A percentile compares a stretch with the other conserved stretches of the same genome.
These are phyloP conservation scores for Hamamelis virginiana DNA, from an alignment of 164 flowering plant species.

Conservation along the genomic window DNA sequence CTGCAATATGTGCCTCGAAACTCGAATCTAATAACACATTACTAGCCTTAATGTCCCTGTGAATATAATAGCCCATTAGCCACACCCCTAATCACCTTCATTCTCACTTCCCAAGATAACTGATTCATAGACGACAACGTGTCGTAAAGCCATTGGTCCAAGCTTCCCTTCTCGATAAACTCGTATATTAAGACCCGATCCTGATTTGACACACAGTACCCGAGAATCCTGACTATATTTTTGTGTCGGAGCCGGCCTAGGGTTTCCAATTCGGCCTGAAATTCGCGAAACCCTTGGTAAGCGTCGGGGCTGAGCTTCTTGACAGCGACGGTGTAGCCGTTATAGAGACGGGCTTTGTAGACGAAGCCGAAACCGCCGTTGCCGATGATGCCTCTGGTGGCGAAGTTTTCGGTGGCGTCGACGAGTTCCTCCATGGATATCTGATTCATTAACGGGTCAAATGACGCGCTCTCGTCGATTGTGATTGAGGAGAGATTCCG, in stretches of 20 bases:
- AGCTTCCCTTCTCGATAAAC: conserved; percentile 62
- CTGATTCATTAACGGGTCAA: conserved; percentile 49
- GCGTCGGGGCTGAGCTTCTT: conserved; percentile 73
- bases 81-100: conserved; percentile 53
- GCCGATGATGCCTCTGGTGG: conserved; percentile 62
- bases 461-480: conserved; percentile 50
- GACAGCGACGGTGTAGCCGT: conserved; percentile 65
- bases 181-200: conserved; percentile 79
- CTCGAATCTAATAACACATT: conserved; percentile 59
- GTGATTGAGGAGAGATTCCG: conserved; percentile 21
- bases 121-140: conserved; percentile 25
- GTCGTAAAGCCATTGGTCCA: conserved; percentile 75
- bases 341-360: conserved; percentile 56
- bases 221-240: conserved; percentile 67
- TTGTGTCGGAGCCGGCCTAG: conserved; percentile 60
- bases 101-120: conserved; percentile 55
- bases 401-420: conserved; percentile 63
- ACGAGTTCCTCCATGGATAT: conserved; percentile 70
- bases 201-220: conserved; percentile 56
- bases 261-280: conserved; percentile 87
- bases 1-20: conserved; percentile 76
- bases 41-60: conserved; percentile 86
- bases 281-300: conserved; percentile 80
- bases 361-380: conserved; percentile 87
- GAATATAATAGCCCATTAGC: conserved; percentile 63